Base-by-base conservation (phyloP, 2,329 filamentous ascomycete genomes). In the Aspergillus ochraceoroseus region DNA sequence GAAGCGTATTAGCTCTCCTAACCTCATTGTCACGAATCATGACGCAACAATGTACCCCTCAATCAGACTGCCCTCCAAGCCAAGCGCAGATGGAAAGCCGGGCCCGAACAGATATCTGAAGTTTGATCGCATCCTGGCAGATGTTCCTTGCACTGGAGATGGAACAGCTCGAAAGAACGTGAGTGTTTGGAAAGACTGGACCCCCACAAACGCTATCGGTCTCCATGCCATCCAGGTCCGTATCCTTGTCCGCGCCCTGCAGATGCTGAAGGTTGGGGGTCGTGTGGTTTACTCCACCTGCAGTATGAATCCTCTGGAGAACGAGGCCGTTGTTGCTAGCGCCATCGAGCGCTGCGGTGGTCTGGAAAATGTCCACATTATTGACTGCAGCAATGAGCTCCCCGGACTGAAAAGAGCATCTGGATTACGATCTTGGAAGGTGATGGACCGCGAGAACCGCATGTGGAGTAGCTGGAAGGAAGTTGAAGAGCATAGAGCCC, bases 241-340 rank as follows among this genome's bases (percentile, higher is more conserved):
- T 32, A 98, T 98, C 53, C 73, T 98, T 33, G 85, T 94, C 41
- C 83, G 92, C 47, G 87, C 92, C 20, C 74, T 98, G 36, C 90
- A 96, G 68, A 87, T 98, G 81, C 79, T 98, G 52, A 96, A 95
- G 72, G 84, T 87, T 41, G 90, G 92, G 27, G 92, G 92, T 36
- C 80, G 89, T 48, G 86, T 96, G 18, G 90, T 98, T 37, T 98
- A 96, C 70, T 96, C 90, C 2, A 98, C 92, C 13, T 98, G 92
- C 75, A 95, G 88, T 65, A 87, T 98, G 85, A 98, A 98, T 68
- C 92, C 92, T 0, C 80, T 96, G 18, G 92, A 98, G 71, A 95
- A 98, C 58, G 92, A 98, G 68, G 83, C 92, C 5, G 88, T 96
- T 11, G 73, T 98, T 45, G 81, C 86, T 1, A 83, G 84, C 17